phyloP scores from a whole-genome alignment of 768 basidiomycete genomes.

The Lactarius psammicola region DNA sequence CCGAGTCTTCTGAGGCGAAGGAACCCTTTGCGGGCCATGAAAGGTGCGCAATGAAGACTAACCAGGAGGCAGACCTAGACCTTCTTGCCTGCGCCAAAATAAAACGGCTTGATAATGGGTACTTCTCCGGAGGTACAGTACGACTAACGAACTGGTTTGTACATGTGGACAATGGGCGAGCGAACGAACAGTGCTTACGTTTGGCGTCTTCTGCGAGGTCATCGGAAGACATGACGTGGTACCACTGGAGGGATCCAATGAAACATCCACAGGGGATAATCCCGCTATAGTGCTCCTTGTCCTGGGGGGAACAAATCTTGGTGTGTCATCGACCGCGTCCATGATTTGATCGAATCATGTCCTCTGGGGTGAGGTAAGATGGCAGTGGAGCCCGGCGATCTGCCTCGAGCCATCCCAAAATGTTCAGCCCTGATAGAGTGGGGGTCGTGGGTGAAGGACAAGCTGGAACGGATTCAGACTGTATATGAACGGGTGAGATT shows the following conservation, averaged over 20 bases:
- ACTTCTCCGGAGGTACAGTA: conserved; percentile 24
- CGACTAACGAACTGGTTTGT: neutral
- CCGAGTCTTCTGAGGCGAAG: conserved; percentile 34
- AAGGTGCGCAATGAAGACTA: conserved; percentile 30
- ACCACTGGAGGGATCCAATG: conserved; percentile 40
- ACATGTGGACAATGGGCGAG: neutral
- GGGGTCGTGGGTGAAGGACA: conserved; percentile 35
- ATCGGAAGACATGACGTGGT: conserved; percentile 35
- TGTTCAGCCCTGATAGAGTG: conserved; percentile 35
- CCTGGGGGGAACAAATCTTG: conserved; percentile 28
- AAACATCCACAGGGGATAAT: conserved; percentile 37
- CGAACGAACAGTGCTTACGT: conserved; percentile 29
- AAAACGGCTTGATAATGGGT: conserved; percentile 39
- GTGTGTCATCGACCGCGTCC: neutral
- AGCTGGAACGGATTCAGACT: conserved; percentile 39
- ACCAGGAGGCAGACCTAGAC: conserved; percentile 38
- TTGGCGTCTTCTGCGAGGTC: conserved; percentile 35
- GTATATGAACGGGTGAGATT: neutral
- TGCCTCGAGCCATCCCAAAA: conserved; percentile 34
- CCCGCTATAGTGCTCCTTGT: conserved; percentile 33
- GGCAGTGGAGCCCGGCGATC: conserved; percentile 26
- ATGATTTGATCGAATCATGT: neutral
- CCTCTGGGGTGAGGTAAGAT: conserved; percentile 38
- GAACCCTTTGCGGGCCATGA: conserved; percentile 34
- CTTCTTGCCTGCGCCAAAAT: conserved; percentile 38